phyloP scores from a whole-genome alignment of 148 eudicot species.

The Rheum nobile region DNA sequence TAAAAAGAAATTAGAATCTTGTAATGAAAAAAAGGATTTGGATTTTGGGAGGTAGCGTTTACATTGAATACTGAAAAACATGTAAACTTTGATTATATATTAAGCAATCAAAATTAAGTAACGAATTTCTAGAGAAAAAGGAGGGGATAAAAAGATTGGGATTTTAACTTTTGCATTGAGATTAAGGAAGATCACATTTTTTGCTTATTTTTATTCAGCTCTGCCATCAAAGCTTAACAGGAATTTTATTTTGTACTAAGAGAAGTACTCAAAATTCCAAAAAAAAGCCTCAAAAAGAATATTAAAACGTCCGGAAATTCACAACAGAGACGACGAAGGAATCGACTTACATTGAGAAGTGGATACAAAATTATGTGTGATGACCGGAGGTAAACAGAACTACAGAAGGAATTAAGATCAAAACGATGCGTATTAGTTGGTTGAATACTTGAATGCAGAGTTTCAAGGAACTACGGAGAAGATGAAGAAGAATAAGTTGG shows the following conservation, averaged over 20 bases:
- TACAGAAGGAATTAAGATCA: neutral
- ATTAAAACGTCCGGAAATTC: no score
- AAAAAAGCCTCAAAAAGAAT: no score
- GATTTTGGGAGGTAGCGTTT: neutral
- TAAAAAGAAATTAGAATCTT: neutral
- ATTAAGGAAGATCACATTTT: neutral
- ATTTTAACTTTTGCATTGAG: conserved; percentile 1
- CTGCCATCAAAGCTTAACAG: neutral
- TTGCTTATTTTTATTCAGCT: neutral
- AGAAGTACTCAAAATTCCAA: neutral
- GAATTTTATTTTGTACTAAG: neutral
- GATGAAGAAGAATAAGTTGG: neutral
- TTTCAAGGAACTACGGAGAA: neutral
- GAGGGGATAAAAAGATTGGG: neutral
- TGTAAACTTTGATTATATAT: neutral
- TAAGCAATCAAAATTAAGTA: neutral
- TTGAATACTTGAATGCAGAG: neutral
- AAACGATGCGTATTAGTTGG: neutral
- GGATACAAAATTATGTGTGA: neutral
- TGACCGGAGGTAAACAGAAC: neutral
- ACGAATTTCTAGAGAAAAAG: neutral
- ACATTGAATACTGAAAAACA: neutral
- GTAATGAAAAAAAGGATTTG: neutral
- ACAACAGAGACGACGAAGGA: neutral
- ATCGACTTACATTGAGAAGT: neutral